phyloP scores from a whole-genome alignment of 2,329 filamentous ascomycete genomes.

The Thielaviopsis punctulata region DNA sequence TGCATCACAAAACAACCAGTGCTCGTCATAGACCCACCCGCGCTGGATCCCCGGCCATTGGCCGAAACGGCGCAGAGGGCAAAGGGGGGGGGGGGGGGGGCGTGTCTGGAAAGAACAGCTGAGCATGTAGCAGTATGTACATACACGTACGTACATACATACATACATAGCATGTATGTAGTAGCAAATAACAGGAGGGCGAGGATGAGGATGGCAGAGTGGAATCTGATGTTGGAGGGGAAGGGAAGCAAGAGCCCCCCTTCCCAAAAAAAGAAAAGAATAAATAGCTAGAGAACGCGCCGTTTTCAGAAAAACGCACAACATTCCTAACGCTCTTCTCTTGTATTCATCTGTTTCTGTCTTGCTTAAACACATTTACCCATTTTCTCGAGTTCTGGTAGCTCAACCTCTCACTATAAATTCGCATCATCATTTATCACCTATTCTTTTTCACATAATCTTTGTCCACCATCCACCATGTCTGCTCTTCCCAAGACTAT shows the following conservation, averaged over 20 bases:
- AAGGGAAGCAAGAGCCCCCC: too few species aligned
- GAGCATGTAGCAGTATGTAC: too few species aligned
- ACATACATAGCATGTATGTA: too few species aligned
- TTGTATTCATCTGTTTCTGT: background rate
- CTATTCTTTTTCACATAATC: background rate
- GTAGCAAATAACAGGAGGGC: background rate
- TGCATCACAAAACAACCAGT: background rate
- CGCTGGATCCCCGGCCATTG: background rate
- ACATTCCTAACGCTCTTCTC: background rate
- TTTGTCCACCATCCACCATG: conserved; percentile 13
- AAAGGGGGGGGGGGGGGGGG: too few species aligned
- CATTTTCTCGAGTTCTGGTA: background rate
- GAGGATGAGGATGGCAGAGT: background rate
- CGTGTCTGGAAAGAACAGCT: too few species aligned
- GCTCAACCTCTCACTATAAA: background rate
- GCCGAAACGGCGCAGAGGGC: background rate
- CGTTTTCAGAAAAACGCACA: background rate
- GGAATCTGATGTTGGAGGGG: background rate
- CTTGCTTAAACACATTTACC: too few species aligned
- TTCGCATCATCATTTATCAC: background rate
- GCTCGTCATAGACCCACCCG: background rate
- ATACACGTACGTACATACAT: too few species aligned
- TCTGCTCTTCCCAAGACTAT: conserved; percentile 33
- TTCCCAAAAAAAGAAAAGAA: background rate
- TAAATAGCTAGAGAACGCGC: background rate